These are phyloP conservation scores for Boletus semigastroideus DNA, from an alignment of 1,284 basidiomycete genomes.

Conservation along the genomic window DNA sequence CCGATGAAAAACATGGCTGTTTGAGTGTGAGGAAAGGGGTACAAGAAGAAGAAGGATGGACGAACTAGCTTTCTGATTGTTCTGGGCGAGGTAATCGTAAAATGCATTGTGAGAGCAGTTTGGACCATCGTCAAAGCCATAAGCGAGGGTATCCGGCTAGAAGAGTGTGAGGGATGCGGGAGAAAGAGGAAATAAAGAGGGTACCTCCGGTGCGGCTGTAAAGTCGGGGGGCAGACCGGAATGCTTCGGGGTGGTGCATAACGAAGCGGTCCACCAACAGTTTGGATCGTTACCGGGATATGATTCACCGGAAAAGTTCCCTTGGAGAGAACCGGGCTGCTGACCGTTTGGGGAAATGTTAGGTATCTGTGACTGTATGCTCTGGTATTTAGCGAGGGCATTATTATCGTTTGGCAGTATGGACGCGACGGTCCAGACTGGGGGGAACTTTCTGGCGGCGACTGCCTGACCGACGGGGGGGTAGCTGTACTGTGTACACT, in stretches of 20 bases:
- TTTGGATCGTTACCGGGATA: constrained; percentile 41
- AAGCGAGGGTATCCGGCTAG: constrained; percentile 60
- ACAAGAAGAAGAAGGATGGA: constrained; percentile 4
- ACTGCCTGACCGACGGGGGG: constrained; percentile 5
- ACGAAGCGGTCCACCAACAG: constrained; percentile 57
- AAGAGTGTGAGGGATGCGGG: neutral
- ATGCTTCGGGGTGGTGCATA: constrained; percentile 56
- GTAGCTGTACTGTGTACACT: constrained; percentile 2
- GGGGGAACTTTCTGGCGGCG: constrained; percentile 37
- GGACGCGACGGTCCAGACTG: constrained; percentile 44
- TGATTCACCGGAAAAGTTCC: constrained; percentile 32
- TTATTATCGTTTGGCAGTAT: constrained; percentile 47
- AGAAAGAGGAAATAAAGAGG: too few species aligned
- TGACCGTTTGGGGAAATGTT: constrained; percentile 41
- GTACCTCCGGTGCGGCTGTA: constrained; percentile 57
- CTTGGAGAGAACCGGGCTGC: constrained; percentile 26
- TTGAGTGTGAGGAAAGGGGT: neutral
- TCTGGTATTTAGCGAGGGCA: constrained; percentile 42
- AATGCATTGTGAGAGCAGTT: constrained; percentile 68
- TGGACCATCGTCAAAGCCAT: constrained; percentile 71
- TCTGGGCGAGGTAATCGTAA: constrained; percentile 58
- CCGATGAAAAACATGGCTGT: constrained; percentile 77
- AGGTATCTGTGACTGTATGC: constrained; percentile 30
- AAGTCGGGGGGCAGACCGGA: constrained; percentile 52
- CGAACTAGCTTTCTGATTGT: constrained; percentile 71